These are phyloP conservation scores for Saprolegnia parasitica DNA, from an alignment of 352 stramenopile genomes.

Conservation along the genomic window DNA sequence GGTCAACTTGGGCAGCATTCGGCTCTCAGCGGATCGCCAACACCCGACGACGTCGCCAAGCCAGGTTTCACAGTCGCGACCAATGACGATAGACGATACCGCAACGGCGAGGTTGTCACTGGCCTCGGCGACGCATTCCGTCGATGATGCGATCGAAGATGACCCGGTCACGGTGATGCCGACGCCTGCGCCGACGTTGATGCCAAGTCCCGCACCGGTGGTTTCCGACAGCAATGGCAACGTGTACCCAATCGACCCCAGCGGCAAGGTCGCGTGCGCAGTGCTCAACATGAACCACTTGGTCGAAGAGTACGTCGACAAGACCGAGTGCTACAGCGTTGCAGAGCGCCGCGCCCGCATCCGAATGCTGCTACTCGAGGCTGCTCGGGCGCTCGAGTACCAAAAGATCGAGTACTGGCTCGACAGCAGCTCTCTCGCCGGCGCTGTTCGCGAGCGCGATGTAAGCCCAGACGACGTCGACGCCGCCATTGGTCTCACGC, in stretches of 20 bases:
- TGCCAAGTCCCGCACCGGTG: no score
- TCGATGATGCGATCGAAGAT: no score
- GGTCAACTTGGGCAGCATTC: no score
- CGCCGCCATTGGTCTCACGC: constrained; percentile 51
- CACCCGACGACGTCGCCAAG: no score
- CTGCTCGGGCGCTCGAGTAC: constrained; percentile 28
- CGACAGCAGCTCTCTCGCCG: constrained; percentile 56
- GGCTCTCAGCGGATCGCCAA: no score
- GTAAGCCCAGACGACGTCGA: constrained; percentile 53
- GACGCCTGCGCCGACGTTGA: no score
- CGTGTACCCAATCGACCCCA: not conserved
- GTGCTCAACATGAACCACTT: not conserved
- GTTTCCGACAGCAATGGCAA: not conserved
- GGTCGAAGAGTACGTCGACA: not conserved
- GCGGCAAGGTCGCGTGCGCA: not conserved
- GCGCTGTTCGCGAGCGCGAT: constrained; percentile 44
- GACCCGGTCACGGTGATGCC: no score
- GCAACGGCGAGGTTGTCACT: no score
- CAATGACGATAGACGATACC: no score
- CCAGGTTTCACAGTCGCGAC: no score
- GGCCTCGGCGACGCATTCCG: no score
- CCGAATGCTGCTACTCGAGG: constrained; percentile 30
- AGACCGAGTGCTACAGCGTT: not conserved
- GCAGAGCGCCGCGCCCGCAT: not conserved
- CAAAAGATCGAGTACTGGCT: constrained; percentile 66